Conservation (phyloP, 352 stramenopile species). For the Thalassiosira sp. region DNA sequence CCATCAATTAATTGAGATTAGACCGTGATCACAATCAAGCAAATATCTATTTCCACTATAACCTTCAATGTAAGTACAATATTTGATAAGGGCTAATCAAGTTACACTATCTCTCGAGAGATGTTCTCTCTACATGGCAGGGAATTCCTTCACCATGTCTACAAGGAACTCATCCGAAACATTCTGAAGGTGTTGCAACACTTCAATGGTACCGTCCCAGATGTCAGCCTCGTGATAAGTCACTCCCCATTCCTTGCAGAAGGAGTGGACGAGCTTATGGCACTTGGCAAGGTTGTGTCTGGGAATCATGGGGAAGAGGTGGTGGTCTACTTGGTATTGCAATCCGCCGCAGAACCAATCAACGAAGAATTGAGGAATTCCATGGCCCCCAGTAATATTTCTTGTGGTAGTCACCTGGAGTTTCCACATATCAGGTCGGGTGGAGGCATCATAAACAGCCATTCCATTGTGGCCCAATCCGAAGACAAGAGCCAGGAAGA, state of each 20-base stretch:
- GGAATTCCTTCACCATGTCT: slow-evolving; percentile 91
- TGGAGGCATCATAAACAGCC: slow-evolving; percentile 94
- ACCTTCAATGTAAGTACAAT: no score
- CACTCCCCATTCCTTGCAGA: slow-evolving; percentile 96
- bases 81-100: slow-evolving; percentile 3
- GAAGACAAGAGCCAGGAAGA: slow-evolving; percentile 95
- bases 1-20: no score
- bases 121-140: slow-evolving; percentile 92
- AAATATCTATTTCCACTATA: no score
- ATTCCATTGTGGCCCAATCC: slow-evolving; percentile 98
- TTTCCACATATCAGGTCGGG: slow-evolving; percentile 97
- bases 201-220: slow-evolving; percentile 90
- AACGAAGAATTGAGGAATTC: slow-evolving; percentile 89
- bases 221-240: slow-evolving; percentile 96
- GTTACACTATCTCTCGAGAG: slow-evolving; percentile 11
- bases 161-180: slow-evolving; percentile 92
- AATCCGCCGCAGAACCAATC: slow-evolving; percentile 98
- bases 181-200: slow-evolving; percentile 90
- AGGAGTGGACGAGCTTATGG: slow-evolving; percentile 92
- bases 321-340: slow-evolving; percentile 98
- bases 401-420: slow-evolving; percentile 97
- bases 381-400: slow-evolving; percentile 90
- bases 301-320: slow-evolving; percentile 97
- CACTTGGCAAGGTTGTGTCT: slow-evolving; percentile 93
- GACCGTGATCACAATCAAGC: no score